Evolutionary conservation across 306 rosid genomes (phyloP).

Genomic region (Begonia masoniana): DNA sequence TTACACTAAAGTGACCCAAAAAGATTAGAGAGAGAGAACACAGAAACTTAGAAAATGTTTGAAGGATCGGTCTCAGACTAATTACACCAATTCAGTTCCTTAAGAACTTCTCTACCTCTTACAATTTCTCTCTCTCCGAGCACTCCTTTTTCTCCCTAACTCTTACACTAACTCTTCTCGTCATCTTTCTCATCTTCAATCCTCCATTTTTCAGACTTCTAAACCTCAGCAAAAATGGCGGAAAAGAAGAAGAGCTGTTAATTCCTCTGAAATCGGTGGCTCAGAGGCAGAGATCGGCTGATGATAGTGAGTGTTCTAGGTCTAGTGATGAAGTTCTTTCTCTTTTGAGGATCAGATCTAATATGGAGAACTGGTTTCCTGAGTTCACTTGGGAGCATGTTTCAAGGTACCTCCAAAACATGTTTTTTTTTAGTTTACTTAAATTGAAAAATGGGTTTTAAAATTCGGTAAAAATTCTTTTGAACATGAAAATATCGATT

Average conservation of each 20-base stretch:
- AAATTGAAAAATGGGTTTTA: too few relatives aligned
- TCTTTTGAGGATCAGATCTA: slow-evolving; percentile 74
- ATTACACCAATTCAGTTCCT: slow-evolving; percentile 74
- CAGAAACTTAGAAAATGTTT: slow-evolving; percentile 25
- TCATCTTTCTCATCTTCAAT: slow-evolving; percentile 5
- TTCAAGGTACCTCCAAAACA: slow-evolving; percentile 38
- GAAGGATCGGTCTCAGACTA: slow-evolving; percentile 74
- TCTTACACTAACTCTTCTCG: slow-evolving; percentile 12
- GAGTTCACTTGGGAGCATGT: slow-evolving; percentile 80
- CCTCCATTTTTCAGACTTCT: slow-evolving; percentile 14
- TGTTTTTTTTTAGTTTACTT: too few relatives aligned
- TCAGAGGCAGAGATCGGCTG: too few relatives aligned
- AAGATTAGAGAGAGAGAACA: slow-evolving; percentile 7
- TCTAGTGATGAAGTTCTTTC: slow-evolving; percentile 55
- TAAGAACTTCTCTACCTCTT: slow-evolving; percentile 44
- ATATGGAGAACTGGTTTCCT: slow-evolving; percentile 57
- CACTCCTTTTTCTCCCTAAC: too few relatives aligned
- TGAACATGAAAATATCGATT: too few relatives aligned
- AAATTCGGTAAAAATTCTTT: too few relatives aligned
- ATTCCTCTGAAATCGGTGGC: too few relatives aligned
- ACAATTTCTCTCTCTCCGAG: slow-evolving; percentile 34
- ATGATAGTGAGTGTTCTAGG: slow-evolving; percentile 32
- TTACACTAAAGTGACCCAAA: slow-evolving; percentile 22
- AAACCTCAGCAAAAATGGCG: slow-evolving; percentile 8
- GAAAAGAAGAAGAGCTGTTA: slow-evolving; percentile 3